phyloP scores from a whole-genome alignment of 345 rosid species.

The Moricandia arvensis region DNA sequence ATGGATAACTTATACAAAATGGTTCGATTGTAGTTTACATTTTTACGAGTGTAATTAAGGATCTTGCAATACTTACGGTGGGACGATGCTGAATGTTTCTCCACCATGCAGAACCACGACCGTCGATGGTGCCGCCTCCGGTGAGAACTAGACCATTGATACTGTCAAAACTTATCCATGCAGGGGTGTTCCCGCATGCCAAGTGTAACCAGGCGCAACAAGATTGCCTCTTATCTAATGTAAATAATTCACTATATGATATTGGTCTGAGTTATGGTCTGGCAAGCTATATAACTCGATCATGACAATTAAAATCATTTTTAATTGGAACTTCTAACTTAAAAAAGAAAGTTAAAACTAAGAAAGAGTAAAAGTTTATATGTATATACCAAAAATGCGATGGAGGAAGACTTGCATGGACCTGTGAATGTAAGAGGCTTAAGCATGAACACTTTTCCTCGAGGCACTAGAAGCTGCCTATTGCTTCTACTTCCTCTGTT shows the following conservation, averaged over 20 bases:
- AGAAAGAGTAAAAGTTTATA: neutral
- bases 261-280: neutral
- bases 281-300: neutral
- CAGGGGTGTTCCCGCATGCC: conserved; percentile 20
- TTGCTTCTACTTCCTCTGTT: neutral
- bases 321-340: neutral
- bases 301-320: no score
- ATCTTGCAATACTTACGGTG: conserved; percentile 14
- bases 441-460: conserved; percentile 42
- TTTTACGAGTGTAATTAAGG: neutral
- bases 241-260: conserved; percentile 20
- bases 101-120: conserved; percentile 65
- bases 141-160: conserved; percentile 42
- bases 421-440: conserved; percentile 48
- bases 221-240: conserved; percentile 42
- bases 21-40: neutral
- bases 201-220: conserved; percentile 45
- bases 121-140: conserved; percentile 53
- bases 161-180: conserved; percentile 43
- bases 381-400: conserved; percentile 42
- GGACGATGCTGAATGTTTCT: conserved; percentile 16
- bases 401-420: conserved; percentile 51
- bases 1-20: neutral
- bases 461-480: conserved; percentile 36
- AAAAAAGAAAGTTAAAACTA: neutral